These are phyloP conservation scores for Selaginella tamariscina DNA, from an alignment of 75 land plant species.

Conservation along the genomic window DNA sequence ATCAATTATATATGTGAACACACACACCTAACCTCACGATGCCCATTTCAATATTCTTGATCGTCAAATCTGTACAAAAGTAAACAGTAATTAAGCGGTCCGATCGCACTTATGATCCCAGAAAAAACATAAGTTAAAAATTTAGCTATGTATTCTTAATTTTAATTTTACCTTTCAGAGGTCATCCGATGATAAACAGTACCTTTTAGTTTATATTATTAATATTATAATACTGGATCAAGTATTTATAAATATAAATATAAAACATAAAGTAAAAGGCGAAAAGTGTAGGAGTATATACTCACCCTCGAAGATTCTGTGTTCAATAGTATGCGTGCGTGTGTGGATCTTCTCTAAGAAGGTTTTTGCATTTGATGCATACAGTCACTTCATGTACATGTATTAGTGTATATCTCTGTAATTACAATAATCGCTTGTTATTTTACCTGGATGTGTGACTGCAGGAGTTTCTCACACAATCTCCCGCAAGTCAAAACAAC, in stretches of 20 bases:
- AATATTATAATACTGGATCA: too few relatives aligned
- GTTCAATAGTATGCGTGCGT: conserved; percentile 21
- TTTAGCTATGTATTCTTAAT: too few relatives aligned
- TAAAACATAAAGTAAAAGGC: not conserved
- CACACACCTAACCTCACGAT: conserved; percentile 62
- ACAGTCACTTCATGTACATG: conserved; percentile 96
- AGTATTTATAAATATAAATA: not conserved
- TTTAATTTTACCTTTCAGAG: too few relatives aligned
- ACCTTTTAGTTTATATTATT: too few relatives aligned
- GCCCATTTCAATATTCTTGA: conserved; percentile 97
- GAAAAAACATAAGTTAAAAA: too few relatives aligned
- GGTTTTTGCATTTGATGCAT: conserved; percentile 97
- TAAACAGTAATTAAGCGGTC: not conserved
- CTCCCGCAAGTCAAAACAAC: too few relatives aligned
- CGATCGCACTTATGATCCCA: not conserved
- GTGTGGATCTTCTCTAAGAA: conserved; percentile 67
- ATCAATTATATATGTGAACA: conserved; percentile 22
- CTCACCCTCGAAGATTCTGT: conserved; percentile 98
- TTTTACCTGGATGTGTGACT: conserved; percentile 95
- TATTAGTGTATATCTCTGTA: too few relatives aligned
- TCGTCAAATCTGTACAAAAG: conserved; percentile 78
- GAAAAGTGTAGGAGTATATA: conserved; percentile 24
- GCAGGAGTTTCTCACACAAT: conserved; percentile 99
- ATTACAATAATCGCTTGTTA: conserved; percentile 38
- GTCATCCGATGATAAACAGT: too few relatives aligned